phyloP scores from a whole-genome alignment of 1,284 basidiomycete species.

The Amylostereum areolatum region DNA sequence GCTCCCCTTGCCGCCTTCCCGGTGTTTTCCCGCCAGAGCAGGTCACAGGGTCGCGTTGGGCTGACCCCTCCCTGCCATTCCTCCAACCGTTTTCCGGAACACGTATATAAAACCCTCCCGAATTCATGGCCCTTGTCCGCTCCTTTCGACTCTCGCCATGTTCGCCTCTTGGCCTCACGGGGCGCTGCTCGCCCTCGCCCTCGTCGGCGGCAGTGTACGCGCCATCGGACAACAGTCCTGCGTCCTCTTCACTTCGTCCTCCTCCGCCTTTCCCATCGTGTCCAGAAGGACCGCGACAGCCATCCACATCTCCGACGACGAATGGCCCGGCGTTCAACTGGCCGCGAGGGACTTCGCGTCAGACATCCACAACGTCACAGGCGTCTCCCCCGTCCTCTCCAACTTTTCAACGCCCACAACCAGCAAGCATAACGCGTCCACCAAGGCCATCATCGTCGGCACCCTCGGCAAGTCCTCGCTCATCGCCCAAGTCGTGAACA shows the following conservation, averaged over 20 bases:
- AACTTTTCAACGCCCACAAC: constrained; percentile 32
- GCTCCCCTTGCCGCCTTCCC: no score
- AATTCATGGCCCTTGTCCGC: no score
- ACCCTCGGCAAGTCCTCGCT: constrained; percentile 60
- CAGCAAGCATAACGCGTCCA: constrained; percentile 15
- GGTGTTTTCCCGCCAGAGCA: no score
- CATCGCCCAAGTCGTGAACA: constrained; percentile 48
- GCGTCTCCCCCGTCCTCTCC: constrained; percentile 38
- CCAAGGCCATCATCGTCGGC: constrained; percentile 49
- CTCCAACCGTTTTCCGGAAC: no score
- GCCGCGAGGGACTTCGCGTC: constrained; percentile 54
- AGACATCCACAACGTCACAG: constrained; percentile 59
- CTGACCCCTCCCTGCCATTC: no score
- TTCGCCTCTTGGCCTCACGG: not conserved
- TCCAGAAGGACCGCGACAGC: constrained; percentile 38
- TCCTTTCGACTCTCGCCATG: no score
- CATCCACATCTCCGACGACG: constrained; percentile 46
- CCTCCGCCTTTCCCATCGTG: constrained; percentile 36
- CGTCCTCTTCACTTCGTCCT: constrained; percentile 23
- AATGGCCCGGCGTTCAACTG: constrained; percentile 62
- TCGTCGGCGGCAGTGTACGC: constrained; percentile 11
- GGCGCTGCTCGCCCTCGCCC: constrained; percentile 8
- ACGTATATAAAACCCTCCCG: no score
- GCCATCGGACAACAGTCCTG: constrained; percentile 28
- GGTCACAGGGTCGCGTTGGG: no score